These are phyloP conservation scores for Saksenaea oblongispora DNA, from an alignment of 371 early-diverging fungal genomes.

Conservation along the genomic window DNA sequence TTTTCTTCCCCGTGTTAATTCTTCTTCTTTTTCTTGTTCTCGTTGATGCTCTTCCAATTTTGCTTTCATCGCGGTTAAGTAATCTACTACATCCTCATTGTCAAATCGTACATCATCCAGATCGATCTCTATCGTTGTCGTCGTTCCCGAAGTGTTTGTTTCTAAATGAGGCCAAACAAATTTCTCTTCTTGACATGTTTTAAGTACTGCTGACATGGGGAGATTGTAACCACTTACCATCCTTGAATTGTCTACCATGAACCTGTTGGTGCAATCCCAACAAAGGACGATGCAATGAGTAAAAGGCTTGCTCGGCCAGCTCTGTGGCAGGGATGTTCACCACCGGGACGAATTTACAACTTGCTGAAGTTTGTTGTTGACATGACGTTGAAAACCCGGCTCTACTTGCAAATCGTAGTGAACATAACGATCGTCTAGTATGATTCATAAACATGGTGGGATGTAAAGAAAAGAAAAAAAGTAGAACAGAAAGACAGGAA, in stretches of 20 bases:
- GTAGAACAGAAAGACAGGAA: neutral
- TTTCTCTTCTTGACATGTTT: neutral
- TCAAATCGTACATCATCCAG: neutral
- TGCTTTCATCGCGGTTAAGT: neutral
- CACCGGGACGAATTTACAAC: neutral
- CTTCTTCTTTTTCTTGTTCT: slow-evolving; percentile 4
- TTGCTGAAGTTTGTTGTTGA: neutral
- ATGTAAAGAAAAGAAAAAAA: neutral
- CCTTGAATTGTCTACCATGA: neutral
- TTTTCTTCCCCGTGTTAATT: neutral
- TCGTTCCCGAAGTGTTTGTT: neutral
- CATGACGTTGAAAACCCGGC: neutral
- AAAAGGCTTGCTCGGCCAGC: neutral
- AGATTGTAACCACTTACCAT: neutral
- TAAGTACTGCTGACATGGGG: neutral
- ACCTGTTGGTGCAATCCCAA: neutral
- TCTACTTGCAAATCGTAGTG: neutral
- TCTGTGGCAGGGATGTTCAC: neutral
- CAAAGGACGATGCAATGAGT: neutral
- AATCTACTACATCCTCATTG: neutral
- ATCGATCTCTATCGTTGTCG: neutral
- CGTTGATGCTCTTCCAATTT: neutral
- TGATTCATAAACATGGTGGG: neutral
- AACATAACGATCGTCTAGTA: neutral
- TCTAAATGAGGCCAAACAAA: neutral